Percentiles rank a stretch among this genome's conserved stretches.
Conservation (phyloP, 1,284 basidiomycete genomes). For the Rhodotorula glutinis region DNA sequence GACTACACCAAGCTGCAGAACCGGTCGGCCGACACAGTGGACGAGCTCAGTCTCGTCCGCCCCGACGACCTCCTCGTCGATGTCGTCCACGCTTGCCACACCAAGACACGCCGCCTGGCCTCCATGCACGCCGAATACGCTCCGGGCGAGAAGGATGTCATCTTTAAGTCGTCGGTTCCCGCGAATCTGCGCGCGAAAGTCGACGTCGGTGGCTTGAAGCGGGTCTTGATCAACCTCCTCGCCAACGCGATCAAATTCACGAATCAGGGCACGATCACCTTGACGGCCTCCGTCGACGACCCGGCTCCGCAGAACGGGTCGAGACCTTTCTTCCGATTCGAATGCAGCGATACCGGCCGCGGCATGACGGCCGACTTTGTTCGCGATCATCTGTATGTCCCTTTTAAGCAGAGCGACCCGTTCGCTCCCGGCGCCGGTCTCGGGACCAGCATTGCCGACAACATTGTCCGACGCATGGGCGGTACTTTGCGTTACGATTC, state of each 20-base stretch:
- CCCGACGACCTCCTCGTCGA: slow-evolving; percentile 9
- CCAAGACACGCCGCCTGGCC: not conserved
- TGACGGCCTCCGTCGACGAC: not conserved
- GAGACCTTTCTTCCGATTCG: slow-evolving; percentile 2
- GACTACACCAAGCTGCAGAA: slow-evolving; percentile 27
- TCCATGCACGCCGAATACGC: not conserved
- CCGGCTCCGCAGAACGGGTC: too few relatives aligned
- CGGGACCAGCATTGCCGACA: slow-evolving; percentile 10
- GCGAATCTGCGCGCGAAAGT: not conserved
- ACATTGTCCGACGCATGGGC: slow-evolving; percentile 16
- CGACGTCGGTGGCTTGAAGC: slow-evolving; percentile 19
- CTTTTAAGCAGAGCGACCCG: slow-evolving; percentile 24
- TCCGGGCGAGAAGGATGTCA: slow-evolving; percentile 3
- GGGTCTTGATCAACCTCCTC: slow-evolving; percentile 15
- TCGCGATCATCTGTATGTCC: slow-evolving; percentile 5
- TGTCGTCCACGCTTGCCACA: slow-evolving; percentile 2
- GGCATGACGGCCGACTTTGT: slow-evolving; percentile 20
- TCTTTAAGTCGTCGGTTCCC: not conserved
- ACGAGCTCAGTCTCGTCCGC: not conserved
- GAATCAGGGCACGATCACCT: not conserved
- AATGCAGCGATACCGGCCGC: slow-evolving; percentile 16
- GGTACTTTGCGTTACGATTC: slow-evolving; percentile 12
- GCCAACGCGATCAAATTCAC: slow-evolving; percentile 21
- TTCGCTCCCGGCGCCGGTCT: slow-evolving; percentile 33
- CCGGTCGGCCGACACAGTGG: not conserved